phyloP scores from a whole-genome alignment of 2,329 filamentous ascomycete species.

The Penicillium corylophilum region DNA sequence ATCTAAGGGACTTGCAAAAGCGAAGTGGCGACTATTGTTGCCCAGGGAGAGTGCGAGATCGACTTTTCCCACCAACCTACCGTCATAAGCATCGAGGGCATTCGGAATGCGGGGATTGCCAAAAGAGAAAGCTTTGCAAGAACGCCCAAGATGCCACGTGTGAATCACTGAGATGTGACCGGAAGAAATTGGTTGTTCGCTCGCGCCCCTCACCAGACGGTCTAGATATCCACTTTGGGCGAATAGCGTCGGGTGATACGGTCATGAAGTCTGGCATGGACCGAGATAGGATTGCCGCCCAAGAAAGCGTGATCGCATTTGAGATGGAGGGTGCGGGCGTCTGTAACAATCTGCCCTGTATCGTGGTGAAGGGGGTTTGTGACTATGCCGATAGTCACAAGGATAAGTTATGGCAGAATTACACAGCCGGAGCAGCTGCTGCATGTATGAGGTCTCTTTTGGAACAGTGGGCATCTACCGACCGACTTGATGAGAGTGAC shows the following conservation, averaged over 20 bases:
- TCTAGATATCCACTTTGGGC: slow-evolving; percentile 32
- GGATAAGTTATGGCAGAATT: slow-evolving; percentile 41
- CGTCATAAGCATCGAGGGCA: slow-evolving; percentile 5
- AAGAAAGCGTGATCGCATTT: slow-evolving; percentile 26
- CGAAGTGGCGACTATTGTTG: background rate
- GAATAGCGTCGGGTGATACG: slow-evolving; percentile 33
- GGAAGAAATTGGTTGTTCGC: background rate
- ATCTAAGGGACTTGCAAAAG: background rate
- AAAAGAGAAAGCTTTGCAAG: background rate
- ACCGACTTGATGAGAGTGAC: background rate
- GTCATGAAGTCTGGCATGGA: slow-evolving; percentile 38
- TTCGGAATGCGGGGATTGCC: slow-evolving; percentile 1
- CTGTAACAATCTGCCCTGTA: slow-evolving; percentile 31
- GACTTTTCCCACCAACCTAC: slow-evolving; percentile 4
- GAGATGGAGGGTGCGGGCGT: slow-evolving; percentile 41
- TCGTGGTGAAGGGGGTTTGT: slow-evolving; percentile 37
- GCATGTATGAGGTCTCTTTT: slow-evolving; percentile 25
- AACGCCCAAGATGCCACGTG: slow-evolving; percentile 6
- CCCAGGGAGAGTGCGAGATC: background rate
- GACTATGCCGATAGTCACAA: slow-evolving; percentile 46
- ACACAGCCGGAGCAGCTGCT: slow-evolving; percentile 41
- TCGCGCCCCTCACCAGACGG: background rate
- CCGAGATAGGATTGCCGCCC: slow-evolving; percentile 26
- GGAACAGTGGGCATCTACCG: slow-evolving; percentile 2
- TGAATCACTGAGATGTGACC: slow-evolving; percentile 3